Conservation (phyloP, 129 eudicot species). For the Ambrosia artemisiifolia region DNA sequence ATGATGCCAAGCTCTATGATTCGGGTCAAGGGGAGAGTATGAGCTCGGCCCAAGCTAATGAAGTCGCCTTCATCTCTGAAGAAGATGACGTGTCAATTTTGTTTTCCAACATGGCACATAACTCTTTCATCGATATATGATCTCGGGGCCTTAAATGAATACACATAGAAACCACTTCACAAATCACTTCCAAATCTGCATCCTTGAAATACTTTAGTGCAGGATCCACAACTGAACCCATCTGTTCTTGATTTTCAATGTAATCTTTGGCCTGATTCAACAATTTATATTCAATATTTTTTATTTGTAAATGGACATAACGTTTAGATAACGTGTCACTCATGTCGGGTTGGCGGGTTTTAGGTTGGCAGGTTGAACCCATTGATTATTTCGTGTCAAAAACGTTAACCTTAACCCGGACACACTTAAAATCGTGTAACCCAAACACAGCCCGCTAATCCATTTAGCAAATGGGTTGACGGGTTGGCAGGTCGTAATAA, state of each 20-base stretch:
- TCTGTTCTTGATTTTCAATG: conserved; percentile 58
- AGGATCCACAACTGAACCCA: conserved; percentile 65
- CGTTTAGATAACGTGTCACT: background rate
- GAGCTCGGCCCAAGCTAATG: conserved; percentile 94
- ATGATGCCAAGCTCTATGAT: background rate
- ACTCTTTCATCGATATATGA: conserved; percentile 55
- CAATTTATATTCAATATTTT: conserved; percentile 2
- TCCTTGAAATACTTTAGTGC: conserved; percentile 59
- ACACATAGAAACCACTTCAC: conserved; percentile 70
- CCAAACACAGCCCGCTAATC: too few relatives aligned
- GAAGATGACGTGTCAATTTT: conserved; percentile 66
- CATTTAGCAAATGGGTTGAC: too few relatives aligned
- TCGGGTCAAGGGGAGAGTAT: conserved; percentile 61
- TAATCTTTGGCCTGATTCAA: conserved; percentile 67
- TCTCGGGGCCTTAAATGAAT: conserved; percentile 42
- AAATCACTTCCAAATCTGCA: conserved; percentile 67
- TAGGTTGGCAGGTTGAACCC: too few relatives aligned
- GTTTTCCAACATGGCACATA: conserved; percentile 64
- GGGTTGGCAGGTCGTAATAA: too few relatives aligned
- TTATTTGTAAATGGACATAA: background rate
- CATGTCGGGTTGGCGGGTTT: background rate
- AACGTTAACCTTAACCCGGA: too few relatives aligned
- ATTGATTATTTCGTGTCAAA: too few relatives aligned
- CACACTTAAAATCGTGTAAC: too few relatives aligned
- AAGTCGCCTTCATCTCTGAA: conserved; percentile 70